phyloP scores from a whole-genome alignment of 2,329 filamentous ascomycete species.

The Penicillium oxalicum region DNA sequence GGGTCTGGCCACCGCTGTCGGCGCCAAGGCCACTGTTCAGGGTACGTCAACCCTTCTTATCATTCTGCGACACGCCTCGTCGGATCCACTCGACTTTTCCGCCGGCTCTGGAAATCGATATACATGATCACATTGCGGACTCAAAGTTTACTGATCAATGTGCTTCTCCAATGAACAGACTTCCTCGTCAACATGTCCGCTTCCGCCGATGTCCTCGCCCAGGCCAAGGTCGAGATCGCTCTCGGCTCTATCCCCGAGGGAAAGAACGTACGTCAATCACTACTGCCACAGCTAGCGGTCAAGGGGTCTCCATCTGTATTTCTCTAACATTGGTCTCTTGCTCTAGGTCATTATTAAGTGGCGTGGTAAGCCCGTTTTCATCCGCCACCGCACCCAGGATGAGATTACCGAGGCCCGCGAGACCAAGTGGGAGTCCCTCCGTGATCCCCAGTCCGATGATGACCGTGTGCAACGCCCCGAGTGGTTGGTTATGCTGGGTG shows the following conservation, averaged over 20 bases:
- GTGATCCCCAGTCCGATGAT: conserved; percentile 84
- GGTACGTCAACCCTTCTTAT: conserved; percentile 55
- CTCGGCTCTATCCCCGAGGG: conserved; percentile 89
- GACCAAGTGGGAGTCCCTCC: conserved; percentile 72
- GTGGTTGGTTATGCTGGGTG: conserved; percentile 98
- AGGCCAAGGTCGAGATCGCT: conserved; percentile 99
- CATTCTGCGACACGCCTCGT: not conserved
- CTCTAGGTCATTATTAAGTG: conserved; percentile 95
- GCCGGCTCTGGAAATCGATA: not conserved
- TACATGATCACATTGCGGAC: not conserved
- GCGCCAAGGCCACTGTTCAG: conserved; percentile 96
- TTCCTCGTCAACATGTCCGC: conserved; percentile 99
- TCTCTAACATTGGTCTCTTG: conserved; percentile 11
- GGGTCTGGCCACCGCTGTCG: conserved; percentile 84
- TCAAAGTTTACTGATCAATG: conserved; percentile 18
- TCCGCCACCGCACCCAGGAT: conserved; percentile 88
- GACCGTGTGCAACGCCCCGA: conserved; percentile 97
- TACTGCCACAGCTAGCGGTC: not conserved
- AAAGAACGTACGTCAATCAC: conserved; percentile 75
- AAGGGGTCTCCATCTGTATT: not conserved
- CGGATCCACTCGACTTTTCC: not conserved
- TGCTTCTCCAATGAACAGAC: conserved; percentile 53
- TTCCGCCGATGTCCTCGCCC: conserved; percentile 94
- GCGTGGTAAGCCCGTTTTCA: conserved; percentile 99
- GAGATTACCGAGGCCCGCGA: conserved; percentile 96